Evolutionary conservation across 2,329 filamentous ascomycete genomes (phyloP).

Genomic region (Ophiocordyceps camponoti-floridani): DNA sequence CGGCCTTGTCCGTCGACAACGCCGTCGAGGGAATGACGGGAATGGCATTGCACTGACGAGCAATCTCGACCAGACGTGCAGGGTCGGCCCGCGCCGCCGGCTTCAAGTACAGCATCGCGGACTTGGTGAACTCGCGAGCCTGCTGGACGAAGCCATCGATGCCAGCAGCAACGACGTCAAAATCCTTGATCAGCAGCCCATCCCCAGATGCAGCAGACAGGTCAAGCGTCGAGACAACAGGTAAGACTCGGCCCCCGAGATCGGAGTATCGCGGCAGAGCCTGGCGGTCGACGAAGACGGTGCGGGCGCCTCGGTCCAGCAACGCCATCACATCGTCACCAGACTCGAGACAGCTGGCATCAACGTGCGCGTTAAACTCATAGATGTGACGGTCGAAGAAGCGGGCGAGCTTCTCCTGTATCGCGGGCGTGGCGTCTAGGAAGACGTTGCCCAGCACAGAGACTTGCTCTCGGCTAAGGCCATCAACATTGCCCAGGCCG

Average conservation of each 20-base stretch:
- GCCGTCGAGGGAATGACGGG: constrained; percentile 56
- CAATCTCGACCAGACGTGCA: constrained; percentile 26
- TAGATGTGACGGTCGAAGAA: constrained; percentile 31
- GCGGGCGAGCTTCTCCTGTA: constrained; percentile 25
- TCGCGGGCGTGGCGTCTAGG: constrained; percentile 31
- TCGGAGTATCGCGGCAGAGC: constrained; percentile 43
- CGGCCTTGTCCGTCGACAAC: constrained; percentile 50
- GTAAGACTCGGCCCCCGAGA: constrained; percentile 38
- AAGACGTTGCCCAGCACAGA: constrained; percentile 41
- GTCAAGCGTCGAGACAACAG: constrained; percentile 27
- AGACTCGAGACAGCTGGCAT: constrained; percentile 51
- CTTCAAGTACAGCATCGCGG: constrained; percentile 31
- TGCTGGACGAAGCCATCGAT: constrained; percentile 25
- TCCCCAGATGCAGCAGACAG: constrained; percentile 27
- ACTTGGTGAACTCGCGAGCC: constrained; percentile 22
- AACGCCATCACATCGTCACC: constrained; percentile 60
- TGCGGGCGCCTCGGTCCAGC: constrained; percentile 70
- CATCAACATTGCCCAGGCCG: constrained; percentile 28
- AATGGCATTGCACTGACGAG: constrained; percentile 37
- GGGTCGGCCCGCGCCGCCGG: constrained; percentile 27
- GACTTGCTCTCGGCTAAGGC: constrained; percentile 38
- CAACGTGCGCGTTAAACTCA: constrained; percentile 50
- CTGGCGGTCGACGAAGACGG: constrained; percentile 60
- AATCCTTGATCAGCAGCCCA: constrained; percentile 32
- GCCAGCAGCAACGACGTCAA: constrained; percentile 25